These are phyloP conservation scores for Solidago caesia DNA, from an alignment of 129 eudicot species.

Conservation along the genomic window DNA sequence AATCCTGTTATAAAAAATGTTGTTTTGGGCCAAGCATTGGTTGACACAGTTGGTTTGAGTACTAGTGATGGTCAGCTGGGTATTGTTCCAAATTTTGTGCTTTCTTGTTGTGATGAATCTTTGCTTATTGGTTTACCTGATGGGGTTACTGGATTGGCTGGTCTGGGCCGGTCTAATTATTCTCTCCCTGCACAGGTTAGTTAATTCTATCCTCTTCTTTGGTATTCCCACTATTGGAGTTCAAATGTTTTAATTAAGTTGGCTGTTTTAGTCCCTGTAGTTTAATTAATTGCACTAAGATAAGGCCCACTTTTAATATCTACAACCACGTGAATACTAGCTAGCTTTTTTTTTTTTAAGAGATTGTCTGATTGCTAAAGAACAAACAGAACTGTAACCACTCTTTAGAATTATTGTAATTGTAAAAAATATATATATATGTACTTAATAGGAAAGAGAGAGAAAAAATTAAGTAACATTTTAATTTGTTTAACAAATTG, in stretches of 20 bases:
- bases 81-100: slow-evolving; percentile 33
- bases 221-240: slow-evolving; percentile 1
- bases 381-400: too few relatives aligned
- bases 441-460: too few relatives aligned
- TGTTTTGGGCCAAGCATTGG: slow-evolving; percentile 26
- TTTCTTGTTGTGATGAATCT: slow-evolving; percentile 36
- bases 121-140: slow-evolving; percentile 37
- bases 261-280: slow-evolving; percentile 9
- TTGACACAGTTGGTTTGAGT: slow-evolving; percentile 36
- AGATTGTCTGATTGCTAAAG: too few relatives aligned
- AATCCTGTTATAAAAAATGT: slow-evolving; percentile 38
- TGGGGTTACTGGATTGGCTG: slow-evolving; percentile 35
- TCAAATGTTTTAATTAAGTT: not conserved
- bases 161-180: slow-evolving; percentile 38
- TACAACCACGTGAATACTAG: not conserved
- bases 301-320: not conserved
- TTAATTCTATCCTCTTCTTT: not conserved
- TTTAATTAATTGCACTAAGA: not conserved
- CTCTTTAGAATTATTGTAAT: too few relatives aligned
- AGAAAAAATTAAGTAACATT: too few relatives aligned
- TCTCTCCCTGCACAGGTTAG: slow-evolving; percentile 48
- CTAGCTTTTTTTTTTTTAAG: not conserved
- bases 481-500: too few relatives aligned
- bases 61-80: slow-evolving; percentile 31
- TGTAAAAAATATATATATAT: too few relatives aligned